These are phyloP conservation scores for Calonectria pteridis DNA, from an alignment of 2,329 filamentous ascomycete genomes.

Conservation along the genomic window DNA sequence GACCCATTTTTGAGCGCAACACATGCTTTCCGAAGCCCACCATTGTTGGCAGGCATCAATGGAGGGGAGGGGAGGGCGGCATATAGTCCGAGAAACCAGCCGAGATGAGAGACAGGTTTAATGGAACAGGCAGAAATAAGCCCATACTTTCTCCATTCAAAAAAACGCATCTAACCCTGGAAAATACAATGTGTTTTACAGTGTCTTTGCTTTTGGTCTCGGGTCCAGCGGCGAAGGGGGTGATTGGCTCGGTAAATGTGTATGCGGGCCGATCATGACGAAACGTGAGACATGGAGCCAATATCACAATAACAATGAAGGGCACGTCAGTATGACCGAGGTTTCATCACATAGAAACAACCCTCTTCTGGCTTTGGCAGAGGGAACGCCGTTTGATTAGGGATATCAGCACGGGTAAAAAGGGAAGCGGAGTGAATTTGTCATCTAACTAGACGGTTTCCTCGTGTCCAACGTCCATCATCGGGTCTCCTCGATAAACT, in stretches of 20 bases:
- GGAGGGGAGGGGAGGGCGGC: not conserved
- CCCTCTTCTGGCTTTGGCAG: no score
- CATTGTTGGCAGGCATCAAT: not conserved
- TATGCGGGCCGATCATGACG: not conserved
- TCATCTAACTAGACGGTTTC: no score
- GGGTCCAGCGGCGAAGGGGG: not conserved
- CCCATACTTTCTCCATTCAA: not conserved
- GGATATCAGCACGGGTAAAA: not conserved
- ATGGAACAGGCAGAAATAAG: not conserved
- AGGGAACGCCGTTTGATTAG: not conserved
- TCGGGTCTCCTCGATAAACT: constrained; percentile 8
- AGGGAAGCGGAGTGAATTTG: not conserved
- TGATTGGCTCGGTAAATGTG: not conserved
- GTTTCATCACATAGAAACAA: not conserved
- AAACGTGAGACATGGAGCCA: not conserved
- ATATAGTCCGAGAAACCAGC: constrained; percentile 9
- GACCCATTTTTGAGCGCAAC: not conserved
- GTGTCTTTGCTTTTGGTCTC: constrained; percentile 1
- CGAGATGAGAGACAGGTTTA: constrained; percentile 7
- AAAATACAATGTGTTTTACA: not conserved
- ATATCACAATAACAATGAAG: not conserved
- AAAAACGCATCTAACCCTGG: not conserved
- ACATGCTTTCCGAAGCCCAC: not conserved
- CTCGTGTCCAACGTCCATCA: not conserved
- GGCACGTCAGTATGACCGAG: not conserved